A percentile compares a stretch with the other conserved stretches of the same genome.
These are phyloP conservation scores for Pholiota adiposa DNA, from an alignment of 1,284 basidiomycete genomes.

Conservation along the genomic window DNA sequence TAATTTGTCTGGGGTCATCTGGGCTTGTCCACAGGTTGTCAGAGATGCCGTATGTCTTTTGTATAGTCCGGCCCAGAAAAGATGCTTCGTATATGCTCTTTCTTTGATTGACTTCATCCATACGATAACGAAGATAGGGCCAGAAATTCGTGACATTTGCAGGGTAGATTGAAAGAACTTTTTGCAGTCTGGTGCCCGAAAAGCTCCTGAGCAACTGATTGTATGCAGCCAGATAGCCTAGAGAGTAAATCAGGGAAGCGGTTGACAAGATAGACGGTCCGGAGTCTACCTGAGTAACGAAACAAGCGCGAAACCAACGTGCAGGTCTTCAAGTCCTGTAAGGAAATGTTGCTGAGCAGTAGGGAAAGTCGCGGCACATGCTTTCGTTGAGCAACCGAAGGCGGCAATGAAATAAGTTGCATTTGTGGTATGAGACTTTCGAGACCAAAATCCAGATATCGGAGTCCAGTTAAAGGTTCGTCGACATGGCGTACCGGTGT, in stretches of 20 bases:
- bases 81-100: slow-evolving; percentile 46
- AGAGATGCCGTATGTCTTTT: slow-evolving; percentile 39
- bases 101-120: slow-evolving; percentile 43
- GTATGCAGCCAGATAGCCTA: slow-evolving; percentile 66
- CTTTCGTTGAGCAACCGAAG: slow-evolving; percentile 58
- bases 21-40: slow-evolving; percentile 61
- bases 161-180: slow-evolving; percentile 41
- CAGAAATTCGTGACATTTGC: slow-evolving; percentile 62
- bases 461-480: background rate
- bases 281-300: slow-evolving; percentile 61
- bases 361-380: slow-evolving; percentile 56
- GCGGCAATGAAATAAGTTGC: slow-evolving; percentile 55
- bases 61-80: slow-evolving; percentile 49
- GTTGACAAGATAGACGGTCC: background rate
- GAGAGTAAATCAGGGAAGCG: too few species aligned
- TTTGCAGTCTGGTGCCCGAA: slow-evolving; percentile 50
- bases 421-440: slow-evolving; percentile 26
- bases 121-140: slow-evolving; percentile 65
- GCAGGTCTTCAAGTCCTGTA: slow-evolving; percentile 47
- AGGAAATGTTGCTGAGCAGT: slow-evolving; percentile 52
- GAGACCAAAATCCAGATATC: slow-evolving; percentile 19
- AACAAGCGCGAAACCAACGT: slow-evolving; percentile 59
- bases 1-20: slow-evolving; percentile 57
- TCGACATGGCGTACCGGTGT: background rate
- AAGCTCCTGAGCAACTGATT: slow-evolving; percentile 49